A percentile compares a stretch with the other conserved stretches of the same genome.
phyloP scores from a whole-genome alignment of 2,329 filamentous ascomycete genomes.

The Alternaria gaisen region DNA sequence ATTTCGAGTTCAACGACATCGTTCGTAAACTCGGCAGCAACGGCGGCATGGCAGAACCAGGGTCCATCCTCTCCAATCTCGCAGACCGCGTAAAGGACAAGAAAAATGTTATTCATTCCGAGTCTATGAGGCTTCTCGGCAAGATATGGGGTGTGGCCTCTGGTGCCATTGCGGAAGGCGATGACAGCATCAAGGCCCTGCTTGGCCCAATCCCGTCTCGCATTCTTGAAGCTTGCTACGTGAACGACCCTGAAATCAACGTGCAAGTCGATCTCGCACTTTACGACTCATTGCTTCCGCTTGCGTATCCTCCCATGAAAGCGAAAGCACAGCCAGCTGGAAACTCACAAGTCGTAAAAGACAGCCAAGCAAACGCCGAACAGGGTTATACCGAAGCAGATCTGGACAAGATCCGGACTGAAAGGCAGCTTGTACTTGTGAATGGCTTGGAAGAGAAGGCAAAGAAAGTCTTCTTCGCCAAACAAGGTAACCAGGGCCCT shows the following conservation, averaged over 20 bases:
- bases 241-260: conserved; percentile 87
- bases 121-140: conserved; percentile 84
- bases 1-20: conserved; percentile 81
- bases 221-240: conserved; percentile 88
- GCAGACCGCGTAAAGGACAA: conserved; percentile 90
- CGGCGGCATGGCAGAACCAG: conserved; percentile 77
- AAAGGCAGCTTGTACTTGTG: conserved; percentile 83
- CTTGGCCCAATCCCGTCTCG: conserved; percentile 83
- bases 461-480: conserved; percentile 86
- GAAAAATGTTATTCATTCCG: conserved; percentile 79
- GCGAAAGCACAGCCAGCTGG: conserved; percentile 59
- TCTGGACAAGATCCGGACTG: conserved; percentile 79
- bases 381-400: conserved; percentile 61
- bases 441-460: conserved; percentile 79
- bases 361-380: conserved; percentile 61
- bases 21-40: conserved; percentile 80
- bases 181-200: conserved; percentile 77
- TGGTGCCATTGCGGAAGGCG: conserved; percentile 83
- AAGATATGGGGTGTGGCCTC: conserved; percentile 94
- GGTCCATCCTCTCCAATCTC: conserved; percentile 81
- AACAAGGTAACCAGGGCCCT: conserved; percentile 79
- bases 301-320: conserved; percentile 82
- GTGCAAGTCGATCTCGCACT: conserved; percentile 83
- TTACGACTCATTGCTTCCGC: conserved; percentile 86
- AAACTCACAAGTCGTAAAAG: conserved; percentile 68